Evolutionary conservation across 371 early-diverging fungal species (phyloP), one percentile per base, ranked within the genome.

Genomic region (Lichtheimia ornata): DNA sequence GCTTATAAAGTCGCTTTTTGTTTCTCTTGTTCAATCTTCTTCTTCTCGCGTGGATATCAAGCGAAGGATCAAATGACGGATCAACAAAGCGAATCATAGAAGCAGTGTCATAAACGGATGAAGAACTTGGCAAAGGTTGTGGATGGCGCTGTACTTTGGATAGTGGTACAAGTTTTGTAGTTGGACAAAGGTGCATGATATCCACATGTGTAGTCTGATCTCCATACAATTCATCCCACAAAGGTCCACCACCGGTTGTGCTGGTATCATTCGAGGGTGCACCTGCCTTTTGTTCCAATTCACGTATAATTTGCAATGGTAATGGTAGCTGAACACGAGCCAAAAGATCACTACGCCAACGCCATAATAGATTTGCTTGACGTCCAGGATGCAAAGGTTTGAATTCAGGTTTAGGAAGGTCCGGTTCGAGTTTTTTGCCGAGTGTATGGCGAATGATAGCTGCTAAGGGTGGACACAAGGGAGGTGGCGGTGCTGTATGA

Each of bases 311-410:
- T 45, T 77, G 76, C 50, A 71, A 63, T 0, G 81, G 81, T 13
- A 77, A 51, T 12, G 81, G 78, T 0, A 67, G 51, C 18, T 51
- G 53, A 0, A 77, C 53, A 14, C 61, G 59, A 1, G 59, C 35
- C 5, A 77, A 28, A 7, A 81, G 56, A 58, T 67, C 65, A 27
- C 72, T 71, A 25, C 76, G 69, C 63, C 74, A 62, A 13, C 52
- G 58, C 81, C 81, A 81, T 18, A 81, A 47, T 18, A 77, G 51
- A 35, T 81, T 81, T 6, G 78, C 81, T 42, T 71, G 58, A 44
- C 81, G 63, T 2, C 74, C 74, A 5, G 62, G 63, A 66, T 81
- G 81, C 4, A 81, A 50, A 13, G 81, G 81, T 28, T 81, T 81
- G 50, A 64, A 76, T 4, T 40, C 50, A 3, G 81, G 76, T 9